These are phyloP conservation scores for Cercophora sp. DNA, from an alignment of 495 filamentous ascomycete species.

Conservation along the genomic window DNA sequence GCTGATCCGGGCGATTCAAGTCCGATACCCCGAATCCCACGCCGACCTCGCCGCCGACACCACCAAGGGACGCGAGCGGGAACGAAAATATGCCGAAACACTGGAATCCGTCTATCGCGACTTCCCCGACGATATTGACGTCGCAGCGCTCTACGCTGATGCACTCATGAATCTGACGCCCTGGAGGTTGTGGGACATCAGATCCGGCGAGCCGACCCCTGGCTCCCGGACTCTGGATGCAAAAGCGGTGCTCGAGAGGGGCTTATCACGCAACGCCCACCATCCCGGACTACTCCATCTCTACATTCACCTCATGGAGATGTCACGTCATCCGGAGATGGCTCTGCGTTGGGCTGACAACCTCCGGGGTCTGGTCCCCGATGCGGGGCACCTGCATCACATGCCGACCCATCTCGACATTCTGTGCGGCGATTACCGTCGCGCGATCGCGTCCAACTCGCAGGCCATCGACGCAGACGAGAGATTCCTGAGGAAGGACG, in stretches of 20 bases:
- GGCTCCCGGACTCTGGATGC: slow-evolving; percentile 55
- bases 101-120: slow-evolving; percentile 54
- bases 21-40: slow-evolving; percentile 48
- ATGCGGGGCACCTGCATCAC: slow-evolving; percentile 67
- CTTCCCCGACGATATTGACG: slow-evolving; percentile 56
- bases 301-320: slow-evolving; percentile 73
- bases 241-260: slow-evolving; percentile 51
- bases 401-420: slow-evolving; percentile 71
- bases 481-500: slow-evolving; percentile 49
- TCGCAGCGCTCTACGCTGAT: slow-evolving; percentile 60
- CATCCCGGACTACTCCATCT: slow-evolving; percentile 65
- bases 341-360: slow-evolving; percentile 54
- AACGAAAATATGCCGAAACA: slow-evolving; percentile 61
- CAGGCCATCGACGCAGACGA: slow-evolving; percentile 61
- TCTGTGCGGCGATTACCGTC: slow-evolving; percentile 61
- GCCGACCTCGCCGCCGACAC: slow-evolving; percentile 46
- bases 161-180: slow-evolving; percentile 66
- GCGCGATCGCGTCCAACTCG: slow-evolving; percentile 57
- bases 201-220: slow-evolving; percentile 51
- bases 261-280: slow-evolving; percentile 41
- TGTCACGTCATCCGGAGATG: slow-evolving; percentile 58
- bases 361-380: slow-evolving; percentile 59
- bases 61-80: too few species aligned
- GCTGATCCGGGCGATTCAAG: slow-evolving; percentile 53
- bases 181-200: slow-evolving; percentile 63